Evolutionary conservation across 2,329 filamentous ascomycete species (phyloP).

Genomic region (Diplodia corticola): DNA sequence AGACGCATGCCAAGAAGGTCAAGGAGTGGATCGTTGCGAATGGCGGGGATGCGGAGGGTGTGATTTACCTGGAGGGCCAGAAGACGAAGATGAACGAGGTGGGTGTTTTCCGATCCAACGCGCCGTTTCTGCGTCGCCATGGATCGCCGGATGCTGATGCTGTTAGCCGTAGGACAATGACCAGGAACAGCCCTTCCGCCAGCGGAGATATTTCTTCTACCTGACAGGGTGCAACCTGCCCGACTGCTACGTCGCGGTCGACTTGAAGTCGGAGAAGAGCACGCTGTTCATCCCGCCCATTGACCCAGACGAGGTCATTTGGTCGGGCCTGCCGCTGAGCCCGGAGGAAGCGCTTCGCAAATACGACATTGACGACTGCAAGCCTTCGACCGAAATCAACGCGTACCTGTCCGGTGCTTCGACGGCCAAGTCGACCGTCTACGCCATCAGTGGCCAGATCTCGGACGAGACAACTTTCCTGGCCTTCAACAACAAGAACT

Average conservation of each 20-base stretch:
- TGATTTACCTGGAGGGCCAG: constrained; percentile 87
- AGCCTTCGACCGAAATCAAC: constrained; percentile 72
- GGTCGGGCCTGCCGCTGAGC: constrained; percentile 84
- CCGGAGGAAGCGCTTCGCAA: constrained; percentile 70
- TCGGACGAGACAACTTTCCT: constrained; percentile 71
- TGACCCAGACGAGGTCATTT: constrained; percentile 86
- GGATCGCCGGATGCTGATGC: neutral
- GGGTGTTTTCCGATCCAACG: neutral
- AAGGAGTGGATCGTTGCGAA: constrained; percentile 71
- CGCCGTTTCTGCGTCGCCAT: neutral
- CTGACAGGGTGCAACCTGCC: constrained; percentile 81
- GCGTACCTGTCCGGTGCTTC: constrained; percentile 62
- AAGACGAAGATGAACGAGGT: constrained; percentile 73
- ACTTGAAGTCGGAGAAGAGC: constrained; percentile 69
- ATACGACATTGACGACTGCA: constrained; percentile 69
- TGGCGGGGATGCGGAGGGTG: constrained; percentile 63
- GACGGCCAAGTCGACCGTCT: constrained; percentile 56
- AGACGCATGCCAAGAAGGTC: constrained; percentile 82
- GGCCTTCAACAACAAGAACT: constrained; percentile 66
- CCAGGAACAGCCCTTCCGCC: constrained; percentile 69
- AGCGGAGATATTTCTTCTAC: constrained; percentile 94
- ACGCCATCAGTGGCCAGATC: constrained; percentile 77
- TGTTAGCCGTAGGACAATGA: constrained; percentile 67
- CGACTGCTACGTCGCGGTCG: constrained; percentile 79
- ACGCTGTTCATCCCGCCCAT: constrained; percentile 90